Base-by-base conservation (phyloP, 352 stramenopile genomes). In the Globisporangium perplexum region DNA sequence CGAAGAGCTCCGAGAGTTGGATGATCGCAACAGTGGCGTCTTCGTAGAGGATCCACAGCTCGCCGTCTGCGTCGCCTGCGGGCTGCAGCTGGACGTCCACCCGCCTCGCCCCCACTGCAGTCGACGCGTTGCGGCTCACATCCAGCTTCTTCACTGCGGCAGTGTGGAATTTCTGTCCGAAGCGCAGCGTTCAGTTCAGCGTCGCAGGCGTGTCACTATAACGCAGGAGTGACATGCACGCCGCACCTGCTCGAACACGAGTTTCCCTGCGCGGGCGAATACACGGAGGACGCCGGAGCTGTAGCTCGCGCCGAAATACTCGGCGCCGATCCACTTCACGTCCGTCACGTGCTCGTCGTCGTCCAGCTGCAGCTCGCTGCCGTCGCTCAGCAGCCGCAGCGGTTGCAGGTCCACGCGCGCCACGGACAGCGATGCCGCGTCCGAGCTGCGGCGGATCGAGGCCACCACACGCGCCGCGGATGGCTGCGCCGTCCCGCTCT, bases 21-120 rank as follows among this genome's bases (percentile, higher is more conserved):
- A 94, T 68, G 57, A 94, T 88, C 18, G 71, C 83, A n/a, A 94
- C 66, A 15, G 81, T 92, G 2, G 72, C 62, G 50, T 94, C 83
- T 7, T 72, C 69, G 53, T 89, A 92, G 2, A 94, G 63, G 7
- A 94, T 70, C 79, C 82, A 94, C 7, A 94, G 55, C 43, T 91
- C 80, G 2, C 74, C 74, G 23, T 83, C 68, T 20, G 48, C 35
- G 35, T 74, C 66, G 15, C 39, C 53, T 10, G 66, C 54, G 24
- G 50, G 41, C 39, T 57, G 39, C n/a, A 71, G 50, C 43, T 65
- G 49, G 30, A 65, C 69, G 24, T 68, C 71, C 17, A 68, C 33
- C 23, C 70, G 65, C 3, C 71, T 60, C 1, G 63, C 36, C 1
- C 57, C 62, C 51, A 71, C 48, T 31, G 65, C 67, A 11, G 68